Base-by-base conservation (phyloP, 441 rosid genomes). In the Arabidopsis hybrid region DNA sequence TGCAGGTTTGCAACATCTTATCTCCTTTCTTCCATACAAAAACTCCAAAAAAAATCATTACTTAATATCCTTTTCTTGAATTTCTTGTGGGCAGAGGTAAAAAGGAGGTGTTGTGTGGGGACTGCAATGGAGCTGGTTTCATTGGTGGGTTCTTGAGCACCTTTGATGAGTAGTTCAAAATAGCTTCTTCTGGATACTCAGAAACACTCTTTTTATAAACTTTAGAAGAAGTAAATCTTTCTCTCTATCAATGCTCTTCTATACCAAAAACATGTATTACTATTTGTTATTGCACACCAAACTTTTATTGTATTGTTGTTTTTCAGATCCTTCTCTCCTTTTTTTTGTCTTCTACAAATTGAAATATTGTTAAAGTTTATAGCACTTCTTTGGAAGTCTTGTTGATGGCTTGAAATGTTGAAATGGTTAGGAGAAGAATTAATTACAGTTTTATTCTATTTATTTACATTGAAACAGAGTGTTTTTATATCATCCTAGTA, bases 61-160 rank as follows among this genome's bases (percentile, higher is more conserved):
- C 1, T 52, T 7, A 3, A 2, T 6, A 10, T 21, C 2, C 7
- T 5, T 4, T 26, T 64, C 7, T 16, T 26, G 29, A 5, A 13
- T 39, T 50, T 18, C 8, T 58, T 58, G 72, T 1, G 29, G 52
- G 31, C 77, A 78, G 99, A 69, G 99, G 97, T 18, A 91, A 88
- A 55, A 86, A 83, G 84, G 95, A 91, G 17, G 83, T 90, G 18
- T 75, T 94, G 66, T 94, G 97, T 77, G 97, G 97, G 34, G 82
- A 73, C 0, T 94, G 97, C 76, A 90, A 94, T 62, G 99, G 99
- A 82, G 97, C 99, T 46, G 99, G 97, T 64, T 94, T 92, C 78
- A 0, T 92, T 3, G 97, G 99, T 64, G 99, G 99, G 66, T 88
- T 92, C 86, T 80, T 94, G 91, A 94, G 96, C 85, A 82, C 95